A percentile compares a stretch with the other conserved stretches of the same genome.
These are phyloP conservation scores for Botryotinia convoluta DNA, from an alignment of 2,329 filamentous ascomycete species.

Conservation along the genomic window DNA sequence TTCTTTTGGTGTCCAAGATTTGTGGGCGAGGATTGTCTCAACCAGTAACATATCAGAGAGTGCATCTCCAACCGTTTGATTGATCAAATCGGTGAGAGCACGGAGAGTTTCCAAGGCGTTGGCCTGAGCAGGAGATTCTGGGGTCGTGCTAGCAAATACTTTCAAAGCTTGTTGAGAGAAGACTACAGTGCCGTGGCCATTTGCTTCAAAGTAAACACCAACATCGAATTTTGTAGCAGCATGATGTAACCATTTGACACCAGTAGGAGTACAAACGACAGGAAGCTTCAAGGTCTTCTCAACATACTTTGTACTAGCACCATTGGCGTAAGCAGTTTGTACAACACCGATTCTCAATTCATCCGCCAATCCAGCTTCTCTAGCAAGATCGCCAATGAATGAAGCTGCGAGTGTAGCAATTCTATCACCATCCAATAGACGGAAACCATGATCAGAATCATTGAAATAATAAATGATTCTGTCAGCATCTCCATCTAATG, in stretches of 20 bases:
- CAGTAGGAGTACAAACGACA: constrained; percentile 89
- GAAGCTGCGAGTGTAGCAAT: constrained; percentile 92
- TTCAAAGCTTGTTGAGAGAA: constrained; percentile 84
- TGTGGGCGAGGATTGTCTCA: constrained; percentile 93
- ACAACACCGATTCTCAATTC: constrained; percentile 90
- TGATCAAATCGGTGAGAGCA: constrained; percentile 87
- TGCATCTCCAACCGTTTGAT: constrained; percentile 96
- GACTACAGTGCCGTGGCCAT: constrained; percentile 93
- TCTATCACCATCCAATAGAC: constrained; percentile 91
- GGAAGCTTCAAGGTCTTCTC: constrained; percentile 83
- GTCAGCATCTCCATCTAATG: constrained; percentile 92
- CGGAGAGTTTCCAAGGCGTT: constrained; percentile 81
- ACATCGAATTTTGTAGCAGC: constrained; percentile 94
- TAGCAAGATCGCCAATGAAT: constrained; percentile 86
- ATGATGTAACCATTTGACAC: constrained; percentile 96
- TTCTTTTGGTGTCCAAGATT: constrained; percentile 83
- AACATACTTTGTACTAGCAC: constrained; percentile 88
- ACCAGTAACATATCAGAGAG: constrained; percentile 95
- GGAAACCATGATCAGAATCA: constrained; percentile 78
- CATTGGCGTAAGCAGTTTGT: constrained; percentile 97
- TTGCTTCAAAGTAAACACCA: constrained; percentile 97
- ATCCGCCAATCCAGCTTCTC: constrained; percentile 72
- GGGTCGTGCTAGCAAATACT: constrained; percentile 73
- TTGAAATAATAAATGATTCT: constrained; percentile 93
- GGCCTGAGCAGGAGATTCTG: constrained; percentile 88